Conservation (phyloP, 2,329 filamentous ascomycete species). For the Fusarium pseudonygamai region DNA sequence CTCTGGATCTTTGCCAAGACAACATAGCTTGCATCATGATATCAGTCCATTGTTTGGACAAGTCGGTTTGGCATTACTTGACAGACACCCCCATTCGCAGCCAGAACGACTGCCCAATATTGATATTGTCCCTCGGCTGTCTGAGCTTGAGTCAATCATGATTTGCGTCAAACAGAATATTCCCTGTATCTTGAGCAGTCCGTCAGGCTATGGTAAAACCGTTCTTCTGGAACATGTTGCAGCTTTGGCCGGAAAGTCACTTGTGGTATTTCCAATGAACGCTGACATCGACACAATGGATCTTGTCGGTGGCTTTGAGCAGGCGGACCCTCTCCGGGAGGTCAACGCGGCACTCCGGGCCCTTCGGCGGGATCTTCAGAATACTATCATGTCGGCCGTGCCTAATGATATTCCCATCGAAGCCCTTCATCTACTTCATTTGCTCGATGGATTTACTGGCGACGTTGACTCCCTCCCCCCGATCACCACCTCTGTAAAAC, state of each 20-base stretch:
- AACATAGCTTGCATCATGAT: constrained; percentile 77
- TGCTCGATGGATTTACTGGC: constrained; percentile 56
- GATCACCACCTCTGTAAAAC: constrained; percentile 52
- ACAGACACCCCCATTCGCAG: constrained; percentile 66
- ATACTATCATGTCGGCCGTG: constrained; percentile 58
- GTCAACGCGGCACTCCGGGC: constrained; percentile 65
- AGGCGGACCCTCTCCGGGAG: constrained; percentile 83
- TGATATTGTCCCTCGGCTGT: constrained; percentile 65
- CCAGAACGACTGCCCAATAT: constrained; percentile 61
- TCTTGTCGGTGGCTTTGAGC: constrained; percentile 95
- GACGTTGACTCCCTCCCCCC: constrained; percentile 50
- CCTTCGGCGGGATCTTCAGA: constrained; percentile 62
- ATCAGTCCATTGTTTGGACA: constrained; percentile 74
- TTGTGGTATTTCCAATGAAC: constrained; percentile 89
- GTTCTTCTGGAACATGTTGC: constrained; percentile 82
- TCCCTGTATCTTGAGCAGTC: constrained; percentile 87
- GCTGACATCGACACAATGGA: constrained; percentile 98
- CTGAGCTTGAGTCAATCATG: constrained; percentile 85
- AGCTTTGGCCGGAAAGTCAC: constrained; percentile 76
- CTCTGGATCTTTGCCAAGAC: constrained; percentile 63
- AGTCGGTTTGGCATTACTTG: constrained; percentile 79
- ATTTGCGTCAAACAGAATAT: constrained; percentile 87
- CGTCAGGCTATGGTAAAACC: constrained; percentile 89
- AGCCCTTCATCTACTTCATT: constrained; percentile 61
- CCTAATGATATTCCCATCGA: constrained; percentile 57